A percentile compares a stretch with the other conserved stretches of the same genome.
Conservation (phyloP, 2,329 filamentous ascomycete species). For the Talaromyces sp. region DNA sequence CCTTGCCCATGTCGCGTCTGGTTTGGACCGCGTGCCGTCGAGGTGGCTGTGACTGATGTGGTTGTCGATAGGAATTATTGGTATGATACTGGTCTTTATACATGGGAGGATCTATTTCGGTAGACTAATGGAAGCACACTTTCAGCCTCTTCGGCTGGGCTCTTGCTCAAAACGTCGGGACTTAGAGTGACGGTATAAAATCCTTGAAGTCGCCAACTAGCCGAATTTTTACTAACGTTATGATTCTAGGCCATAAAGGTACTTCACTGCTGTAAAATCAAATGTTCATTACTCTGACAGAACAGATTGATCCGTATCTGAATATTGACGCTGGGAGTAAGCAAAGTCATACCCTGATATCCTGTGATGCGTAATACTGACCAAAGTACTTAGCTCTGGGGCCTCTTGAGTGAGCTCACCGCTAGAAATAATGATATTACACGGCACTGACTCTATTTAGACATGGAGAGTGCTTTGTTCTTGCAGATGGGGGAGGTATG, state of each 20-base stretch:
- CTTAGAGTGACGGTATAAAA: constrained; percentile 68
- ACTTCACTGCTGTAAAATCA: too few species aligned
- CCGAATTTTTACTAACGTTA: not conserved
- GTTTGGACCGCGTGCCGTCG: not conserved
- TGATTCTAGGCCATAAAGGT: constrained; percentile 1
- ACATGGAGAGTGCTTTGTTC: constrained; percentile 85
- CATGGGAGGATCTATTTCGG: not conserved
- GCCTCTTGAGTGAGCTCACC: not conserved
- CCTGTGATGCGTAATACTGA: not conserved
- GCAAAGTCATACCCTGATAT: not conserved
- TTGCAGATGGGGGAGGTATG: constrained; percentile 74
- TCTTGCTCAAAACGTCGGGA: constrained; percentile 74
- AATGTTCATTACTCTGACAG: not conserved
- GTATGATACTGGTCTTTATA: not conserved
- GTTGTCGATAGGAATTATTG: constrained; percentile 1
- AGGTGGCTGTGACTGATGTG: not conserved
- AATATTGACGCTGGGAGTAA: constrained; percentile 69
- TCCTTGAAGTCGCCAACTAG: constrained; percentile 26
- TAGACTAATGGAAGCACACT: constrained; percentile 5
- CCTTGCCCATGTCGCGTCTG: not conserved
- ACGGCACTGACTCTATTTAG: constrained; percentile 35
- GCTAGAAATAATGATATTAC: constrained; percentile 59
- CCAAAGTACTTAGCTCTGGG: not conserved
- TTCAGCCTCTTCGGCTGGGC: constrained; percentile 63
- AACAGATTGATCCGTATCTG: constrained; percentile 51